These are phyloP conservation scores for Pestalotiopsis sp. DNA, from an alignment of 2,329 filamentous ascomycete species.

Conservation along the genomic window DNA sequence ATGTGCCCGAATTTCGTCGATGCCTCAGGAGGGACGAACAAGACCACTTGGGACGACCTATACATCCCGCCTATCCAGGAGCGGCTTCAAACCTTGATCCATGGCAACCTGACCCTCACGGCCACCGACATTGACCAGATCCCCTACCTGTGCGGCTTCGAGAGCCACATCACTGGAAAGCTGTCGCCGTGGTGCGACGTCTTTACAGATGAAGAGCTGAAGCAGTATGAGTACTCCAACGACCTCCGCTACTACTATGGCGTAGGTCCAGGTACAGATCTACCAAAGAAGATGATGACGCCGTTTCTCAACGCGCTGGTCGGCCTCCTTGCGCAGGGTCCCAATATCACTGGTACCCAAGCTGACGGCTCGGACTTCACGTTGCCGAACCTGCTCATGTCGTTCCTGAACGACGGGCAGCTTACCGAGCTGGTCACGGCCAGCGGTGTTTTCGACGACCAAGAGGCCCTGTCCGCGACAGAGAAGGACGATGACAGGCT, in stretches of 20 bases:
- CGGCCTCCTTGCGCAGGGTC: conserved; percentile 53
- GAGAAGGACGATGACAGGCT: conserved; percentile 49
- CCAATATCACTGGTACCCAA: conserved; percentile 48
- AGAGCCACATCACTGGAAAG: conserved; percentile 66
- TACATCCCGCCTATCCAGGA: conserved; percentile 56
- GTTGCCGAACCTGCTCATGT: conserved; percentile 60
- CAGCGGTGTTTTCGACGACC: conserved; percentile 63
- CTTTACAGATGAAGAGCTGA: conserved; percentile 63
- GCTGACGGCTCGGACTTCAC: conserved; percentile 48
- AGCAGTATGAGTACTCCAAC: conserved; percentile 68
- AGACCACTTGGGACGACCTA: conserved; percentile 48
- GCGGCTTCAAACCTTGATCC: conserved; percentile 56
- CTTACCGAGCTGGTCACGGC: conserved; percentile 62
- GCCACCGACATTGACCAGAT: conserved; percentile 58
- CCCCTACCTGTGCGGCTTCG: conserved; percentile 72
- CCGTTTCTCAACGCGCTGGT: conserved; percentile 60
- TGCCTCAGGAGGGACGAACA: conserved; percentile 48
- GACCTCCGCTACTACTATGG: conserved; percentile 72
- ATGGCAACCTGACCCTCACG: conserved; percentile 57
- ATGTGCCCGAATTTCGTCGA: conserved; percentile 63
- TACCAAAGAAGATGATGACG: conserved; percentile 62
- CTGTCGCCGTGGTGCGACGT: conserved; percentile 65
- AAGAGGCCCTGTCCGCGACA: conserved; percentile 50
- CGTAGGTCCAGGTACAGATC: conserved; percentile 56
- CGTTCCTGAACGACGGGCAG: conserved; percentile 69